Conservation (phyloP, 2,329 filamentous ascomycete genomes). For the Aspergillus pseudoterreus region DNA sequence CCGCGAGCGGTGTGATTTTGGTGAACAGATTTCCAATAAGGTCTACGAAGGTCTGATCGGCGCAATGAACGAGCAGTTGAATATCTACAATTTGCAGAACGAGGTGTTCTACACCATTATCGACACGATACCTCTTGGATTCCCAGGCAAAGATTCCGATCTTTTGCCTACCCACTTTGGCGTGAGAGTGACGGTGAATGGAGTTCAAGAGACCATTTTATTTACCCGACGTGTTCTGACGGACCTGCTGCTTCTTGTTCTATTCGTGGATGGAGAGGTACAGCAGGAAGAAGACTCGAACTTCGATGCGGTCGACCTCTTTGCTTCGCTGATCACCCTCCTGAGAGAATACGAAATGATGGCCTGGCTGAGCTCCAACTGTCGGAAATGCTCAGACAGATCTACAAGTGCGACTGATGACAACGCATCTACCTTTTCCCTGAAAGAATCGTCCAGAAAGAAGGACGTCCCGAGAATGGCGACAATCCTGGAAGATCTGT, state of each 20-base stretch:
- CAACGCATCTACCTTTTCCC: slow-evolving; percentile 19
- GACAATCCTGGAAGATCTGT: slow-evolving; percentile 44
- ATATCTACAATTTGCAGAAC: slow-evolving; percentile 47
- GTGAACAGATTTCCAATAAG: slow-evolving; percentile 76
- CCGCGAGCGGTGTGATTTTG: slow-evolving; percentile 74
- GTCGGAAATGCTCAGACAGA: slow-evolving; percentile 31
- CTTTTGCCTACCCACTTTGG: slow-evolving; percentile 67
- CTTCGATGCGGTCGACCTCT: slow-evolving; percentile 56
- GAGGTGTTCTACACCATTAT: slow-evolving; percentile 52
- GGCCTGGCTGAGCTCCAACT: slow-evolving; percentile 57
- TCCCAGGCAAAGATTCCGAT: slow-evolving; percentile 39
- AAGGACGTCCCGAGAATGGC: slow-evolving; percentile 23
- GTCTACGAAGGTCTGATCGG: slow-evolving; percentile 68
- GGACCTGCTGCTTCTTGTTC: slow-evolving; percentile 75
- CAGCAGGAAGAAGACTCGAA: slow-evolving; percentile 68
- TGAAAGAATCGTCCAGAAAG: slow-evolving; percentile 20
- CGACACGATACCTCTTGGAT: slow-evolving; percentile 44
- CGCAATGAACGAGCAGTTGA: slow-evolving; percentile 62
- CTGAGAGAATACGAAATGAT: slow-evolving; percentile 69
- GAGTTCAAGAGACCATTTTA: slow-evolving; percentile 73
- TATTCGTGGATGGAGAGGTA: slow-evolving; percentile 82
- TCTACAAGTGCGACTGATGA: slow-evolving; percentile 19
- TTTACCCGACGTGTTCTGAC: slow-evolving; percentile 71
- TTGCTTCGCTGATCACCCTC: slow-evolving; percentile 65
- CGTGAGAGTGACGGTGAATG: slow-evolving; percentile 67